Percentiles rank a stretch among this genome's conserved stretches.
phyloP scores from a whole-genome alignment of 2,329 filamentous ascomycete species.

The Pseudomassariella vexata region DNA sequence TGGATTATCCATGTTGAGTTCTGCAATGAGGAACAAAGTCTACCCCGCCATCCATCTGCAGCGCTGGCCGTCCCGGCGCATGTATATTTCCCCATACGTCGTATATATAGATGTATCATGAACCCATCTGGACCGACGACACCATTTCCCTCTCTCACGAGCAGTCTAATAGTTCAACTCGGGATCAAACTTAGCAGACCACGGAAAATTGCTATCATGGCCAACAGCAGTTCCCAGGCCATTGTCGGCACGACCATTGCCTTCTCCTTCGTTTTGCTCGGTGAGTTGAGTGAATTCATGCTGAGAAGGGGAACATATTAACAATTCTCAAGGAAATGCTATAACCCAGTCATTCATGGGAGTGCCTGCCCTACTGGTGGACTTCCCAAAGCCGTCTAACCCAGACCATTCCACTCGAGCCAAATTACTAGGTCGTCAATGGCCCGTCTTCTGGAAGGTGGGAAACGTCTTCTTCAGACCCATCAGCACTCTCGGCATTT shows the following conservation, averaged over 20 bases:
- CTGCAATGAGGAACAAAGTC: no score
- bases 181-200: no score
- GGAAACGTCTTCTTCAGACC: conserved; percentile 46
- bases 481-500: conserved; percentile 40
- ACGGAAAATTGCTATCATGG: conserved; percentile 11
- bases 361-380: conserved; percentile 39
- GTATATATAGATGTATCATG: no score
- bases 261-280: conserved; percentile 42
- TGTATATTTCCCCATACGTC: no score
- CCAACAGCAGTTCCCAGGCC: conserved; percentile 18
- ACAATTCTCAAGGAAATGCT: conserved; percentile 34
- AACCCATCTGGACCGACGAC: no score
- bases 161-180: no score
- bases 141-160: no score
- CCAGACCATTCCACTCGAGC: conserved; percentile 34
- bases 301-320: not conserved
- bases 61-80: no score
- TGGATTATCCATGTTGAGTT: no score
- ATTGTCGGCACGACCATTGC: conserved; percentile 39
- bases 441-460: conserved; percentile 43
- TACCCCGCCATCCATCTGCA: no score
- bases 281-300: conserved; percentile 22
- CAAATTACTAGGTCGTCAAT: conserved; percentile 39
- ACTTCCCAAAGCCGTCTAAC: conserved; percentile 34
- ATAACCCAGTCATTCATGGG: conserved; percentile 48